Evolutionary conservation across 495 filamentous ascomycete species (phyloP).

Genomic region (Beverwykella pulmonaria): DNA sequence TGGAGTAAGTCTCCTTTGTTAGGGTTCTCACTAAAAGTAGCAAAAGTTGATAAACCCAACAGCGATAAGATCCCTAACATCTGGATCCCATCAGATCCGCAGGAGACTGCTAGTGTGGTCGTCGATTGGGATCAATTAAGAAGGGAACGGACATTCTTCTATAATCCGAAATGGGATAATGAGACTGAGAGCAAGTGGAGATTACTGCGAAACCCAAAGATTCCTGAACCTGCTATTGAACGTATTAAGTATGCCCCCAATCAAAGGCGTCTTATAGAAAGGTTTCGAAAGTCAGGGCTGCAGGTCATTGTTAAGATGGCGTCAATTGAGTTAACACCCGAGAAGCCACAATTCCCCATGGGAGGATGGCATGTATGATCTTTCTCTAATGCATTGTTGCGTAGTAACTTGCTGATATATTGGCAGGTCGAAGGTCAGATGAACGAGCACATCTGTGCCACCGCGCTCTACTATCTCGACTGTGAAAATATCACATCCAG

Average conservation of each 20-base stretch:
- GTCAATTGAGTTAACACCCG: slow-evolving; percentile 63
- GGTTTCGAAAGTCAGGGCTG: slow-evolving; percentile 44
- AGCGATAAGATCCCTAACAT: slow-evolving; percentile 19
- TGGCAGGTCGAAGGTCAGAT: slow-evolving; percentile 33
- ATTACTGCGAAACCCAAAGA: slow-evolving; percentile 14
- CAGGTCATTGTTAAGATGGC: slow-evolving; percentile 68
- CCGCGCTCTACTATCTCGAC: slow-evolving; percentile 52
- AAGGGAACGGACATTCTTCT: background rate
- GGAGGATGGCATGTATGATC: slow-evolving; percentile 49
- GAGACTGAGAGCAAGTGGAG: slow-evolving; percentile 25
- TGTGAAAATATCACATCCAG: slow-evolving; percentile 62
- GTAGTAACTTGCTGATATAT: background rate
- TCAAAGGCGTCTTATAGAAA: slow-evolving; percentile 6
- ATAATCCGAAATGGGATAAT: slow-evolving; percentile 12
- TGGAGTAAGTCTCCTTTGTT: slow-evolving; percentile 13
- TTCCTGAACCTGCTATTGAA: slow-evolving; percentile 22
- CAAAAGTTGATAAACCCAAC: background rate
- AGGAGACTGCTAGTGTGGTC: slow-evolving; percentile 12
- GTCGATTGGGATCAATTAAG: slow-evolving; percentile 8
- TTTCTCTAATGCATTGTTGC: background rate
- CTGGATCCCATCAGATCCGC: slow-evolving; percentile 21
- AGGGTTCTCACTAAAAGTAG: background rate
- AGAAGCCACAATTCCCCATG: slow-evolving; percentile 54
- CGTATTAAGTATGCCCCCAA: slow-evolving; percentile 19
- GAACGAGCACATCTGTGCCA: slow-evolving; percentile 46